These are phyloP conservation scores for Venustampulla echinocandica DNA, from an alignment of 495 filamentous ascomycete species.

Conservation along the genomic window DNA sequence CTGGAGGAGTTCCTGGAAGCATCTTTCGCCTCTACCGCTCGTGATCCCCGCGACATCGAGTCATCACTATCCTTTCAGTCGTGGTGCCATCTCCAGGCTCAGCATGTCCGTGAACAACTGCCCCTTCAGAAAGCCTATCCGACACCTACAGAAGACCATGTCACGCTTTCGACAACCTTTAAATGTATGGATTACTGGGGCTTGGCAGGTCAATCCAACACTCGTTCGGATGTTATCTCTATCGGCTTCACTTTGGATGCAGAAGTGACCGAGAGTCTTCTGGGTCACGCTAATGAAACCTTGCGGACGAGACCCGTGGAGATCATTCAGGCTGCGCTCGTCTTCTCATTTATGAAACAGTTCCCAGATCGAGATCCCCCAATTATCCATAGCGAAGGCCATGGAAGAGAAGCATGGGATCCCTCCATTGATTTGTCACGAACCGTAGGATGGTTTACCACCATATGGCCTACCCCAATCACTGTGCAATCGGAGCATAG, in stretches of 20 bases:
- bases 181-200: constrained; percentile 52
- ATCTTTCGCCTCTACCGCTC: no score
- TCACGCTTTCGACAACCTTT: no score
- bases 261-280: constrained; percentile 31
- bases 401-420: constrained; percentile 47
- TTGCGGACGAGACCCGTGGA: constrained; percentile 45
- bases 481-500: neutral
- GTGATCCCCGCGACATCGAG: no score
- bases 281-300: constrained; percentile 36
- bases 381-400: constrained; percentile 39
- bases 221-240: constrained; percentile 35
- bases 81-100: no score
- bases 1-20: constrained; percentile 51
- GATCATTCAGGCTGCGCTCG: constrained; percentile 40
- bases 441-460: constrained; percentile 56
- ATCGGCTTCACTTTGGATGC: constrained; percentile 41
- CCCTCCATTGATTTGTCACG: constrained; percentile 44
- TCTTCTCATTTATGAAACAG: constrained; percentile 39
- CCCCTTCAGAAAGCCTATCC: no score
- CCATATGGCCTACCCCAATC: constrained; percentile 37
- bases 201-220: constrained; percentile 23
- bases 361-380: constrained; percentile 14
- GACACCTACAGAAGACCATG: no score
- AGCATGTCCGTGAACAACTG: no score
- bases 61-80: no score